Evolutionary conservation across 371 early-diverging fungal genomes (phyloP), one percentile per base, ranked within the genome.

Genomic region (Batkoa obscura): DNA sequence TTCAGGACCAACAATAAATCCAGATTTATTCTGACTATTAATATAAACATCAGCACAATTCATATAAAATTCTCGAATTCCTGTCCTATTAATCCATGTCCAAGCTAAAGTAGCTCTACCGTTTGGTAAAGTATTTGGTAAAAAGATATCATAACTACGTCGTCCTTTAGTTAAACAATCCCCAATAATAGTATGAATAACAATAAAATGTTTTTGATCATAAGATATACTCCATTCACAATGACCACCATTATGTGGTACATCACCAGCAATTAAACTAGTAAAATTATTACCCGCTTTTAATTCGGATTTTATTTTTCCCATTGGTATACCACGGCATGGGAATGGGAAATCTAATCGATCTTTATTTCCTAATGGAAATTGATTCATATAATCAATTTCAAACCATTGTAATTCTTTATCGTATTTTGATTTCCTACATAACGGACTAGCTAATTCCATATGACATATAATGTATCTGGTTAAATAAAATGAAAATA

Each of bases 1-100:
- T 36, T 56, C 48, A 8, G 48, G 47, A 32, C 57, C 57, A 10
- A 49, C 38, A 1, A 56, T 3, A 13, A 1, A 48, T 17, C 57
- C 58, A 33, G 6, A 32, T 1, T 30, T 8, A 3, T 31, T 2
- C 6, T 52, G 46, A 36, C 51, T 52, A 33, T 3, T 36, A 32
- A 58, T 51, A 2, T 35, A 31, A 15, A 80, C 65, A 39, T 80
- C 81, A 15, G 75, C 73, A 56, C 82, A 80, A 69, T 75, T 75
- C 66, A 72, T 72, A 72, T 83, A 83, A 53, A 68, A 70, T 66
- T 79, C 82, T 47, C 79, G 74, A 64, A 77, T 73, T 9, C 79
- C 81, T 31, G 66, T 58, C 1, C 70, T 68, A 58, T 79, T 81
- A 52, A 73, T 69, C 78, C 74, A 78, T 2, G 58, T 58, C 53